Evolutionary conservation across 169 alveolate species (phyloP).

Genomic region (Plasmodium falciparum): DNA sequence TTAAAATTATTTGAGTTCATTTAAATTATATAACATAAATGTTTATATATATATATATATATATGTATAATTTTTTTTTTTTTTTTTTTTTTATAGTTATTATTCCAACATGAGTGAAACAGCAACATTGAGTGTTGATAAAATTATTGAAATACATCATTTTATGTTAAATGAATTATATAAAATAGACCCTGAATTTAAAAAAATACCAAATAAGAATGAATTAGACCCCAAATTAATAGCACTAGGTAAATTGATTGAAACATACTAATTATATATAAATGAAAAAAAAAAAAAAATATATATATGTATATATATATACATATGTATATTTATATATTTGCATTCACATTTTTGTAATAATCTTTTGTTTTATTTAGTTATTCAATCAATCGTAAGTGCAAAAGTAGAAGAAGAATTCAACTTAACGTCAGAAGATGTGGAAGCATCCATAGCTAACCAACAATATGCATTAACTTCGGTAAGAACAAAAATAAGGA

Average conservation of each 20-base stretch:
- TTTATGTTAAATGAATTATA: conserved; percentile 87
- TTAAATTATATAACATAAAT: neutral
- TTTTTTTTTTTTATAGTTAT: conserved; percentile 24
- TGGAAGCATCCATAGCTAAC: conserved; percentile 86
- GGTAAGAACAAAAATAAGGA: conserved; percentile 7
- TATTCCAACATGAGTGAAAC: conserved; percentile 59
- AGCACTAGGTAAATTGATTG: conserved; percentile 67
- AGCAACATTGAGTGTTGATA: conserved; percentile 79
- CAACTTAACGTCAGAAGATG: conserved; percentile 86
- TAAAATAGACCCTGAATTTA: conserved; percentile 80
- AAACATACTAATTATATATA: neutral
- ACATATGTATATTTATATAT: neutral
- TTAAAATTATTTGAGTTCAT: neutral
- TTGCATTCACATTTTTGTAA: neutral
- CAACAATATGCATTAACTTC: conserved; percentile 84
- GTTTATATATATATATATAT: neutral
- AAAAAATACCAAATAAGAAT: conserved; percentile 78
- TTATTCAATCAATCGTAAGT: conserved; percentile 89
- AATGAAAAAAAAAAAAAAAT: neutral
- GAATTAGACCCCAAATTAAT: conserved; percentile 84
- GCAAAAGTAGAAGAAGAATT: conserved; percentile 89
- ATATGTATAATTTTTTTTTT: neutral
- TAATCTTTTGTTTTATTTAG: conserved; percentile 6
- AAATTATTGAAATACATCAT: conserved; percentile 85
- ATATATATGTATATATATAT: neutral